Base-by-base conservation (phyloP, 2,329 filamentous ascomycete species). In the Claviceps humidiphila region DNA sequence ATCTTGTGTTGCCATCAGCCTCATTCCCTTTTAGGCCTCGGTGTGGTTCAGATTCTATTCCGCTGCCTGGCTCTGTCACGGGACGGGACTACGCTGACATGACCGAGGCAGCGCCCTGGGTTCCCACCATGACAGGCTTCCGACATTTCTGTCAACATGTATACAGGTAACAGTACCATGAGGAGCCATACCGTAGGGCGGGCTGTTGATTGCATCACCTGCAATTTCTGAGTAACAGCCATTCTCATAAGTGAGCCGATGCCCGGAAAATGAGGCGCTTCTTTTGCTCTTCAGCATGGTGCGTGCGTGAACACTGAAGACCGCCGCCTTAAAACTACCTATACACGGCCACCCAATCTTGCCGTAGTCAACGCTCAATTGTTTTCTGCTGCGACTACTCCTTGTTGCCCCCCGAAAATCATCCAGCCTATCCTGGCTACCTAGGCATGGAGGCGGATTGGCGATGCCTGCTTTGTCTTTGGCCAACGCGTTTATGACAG, bases 391-490 rank as follows among this genome's bases (percentile, higher is more conserved):
- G 40, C 39, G 6, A 43, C 40, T 5, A n/a, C 26, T 5, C 48
- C 37, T 43, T 11, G 24, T 38, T 24, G 13, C 41, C 5, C 4
- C 3, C 4, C 20, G 13, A 8, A 7, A 17, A 13, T 22, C 26
- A 9, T 16, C 14, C 41, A 24, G 17, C 48, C 48, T 49, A n/a
- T 38, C 30, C 47, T 20, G 13, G 22, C 39, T n/a, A n/a, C n/a
- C n/a, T 39, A 43, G 22, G n/a, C 49, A 50, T 51, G 49, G 24
- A 42, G 38, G 47, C 14, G 17, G 30, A 30, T 30, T 30, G 37
- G 47, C 8, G 42, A 54, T 54, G 53, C 53, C 53, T 17, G 53
- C 53, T 37, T 34, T 52, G 47, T 52, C 42, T 30, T 30, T 26
- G 42, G 14, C 17, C 42, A 17, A 47, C 9, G 16, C 30, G 16